Evolutionary conservation across 768 basidiomycete genomes (phyloP).

Genomic region (Clitopilus hobsonii): DNA sequence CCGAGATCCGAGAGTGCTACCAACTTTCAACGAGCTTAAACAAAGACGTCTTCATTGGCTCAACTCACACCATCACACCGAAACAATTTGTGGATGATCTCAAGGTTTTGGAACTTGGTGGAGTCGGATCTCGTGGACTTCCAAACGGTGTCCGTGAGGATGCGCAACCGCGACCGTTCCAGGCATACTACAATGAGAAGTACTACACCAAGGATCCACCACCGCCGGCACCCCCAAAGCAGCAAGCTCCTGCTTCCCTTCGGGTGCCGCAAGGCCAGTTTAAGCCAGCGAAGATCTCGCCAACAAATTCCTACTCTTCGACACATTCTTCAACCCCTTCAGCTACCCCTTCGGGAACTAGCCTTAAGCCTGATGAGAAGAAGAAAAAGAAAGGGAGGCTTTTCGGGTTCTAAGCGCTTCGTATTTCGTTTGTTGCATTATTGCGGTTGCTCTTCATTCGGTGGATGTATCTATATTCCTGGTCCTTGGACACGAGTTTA

Average conservation of each 20-base stretch:
- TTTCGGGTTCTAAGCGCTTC: conserved; percentile 51
- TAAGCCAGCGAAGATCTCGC: conserved; percentile 41
- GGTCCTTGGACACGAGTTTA: conserved; percentile 12
- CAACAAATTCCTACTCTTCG: conserved; percentile 52
- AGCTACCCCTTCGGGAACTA: conserved; percentile 33
- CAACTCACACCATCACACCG: conserved; percentile 84
- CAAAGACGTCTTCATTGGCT: conserved; percentile 92
- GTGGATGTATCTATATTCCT: conserved; percentile 12
- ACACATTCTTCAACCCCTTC: conserved; percentile 49
- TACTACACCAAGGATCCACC: conserved; percentile 68
- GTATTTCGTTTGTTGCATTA: neutral
- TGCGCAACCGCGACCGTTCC: conserved; percentile 45
- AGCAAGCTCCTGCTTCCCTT: conserved; percentile 28
- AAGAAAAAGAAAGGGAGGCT: conserved; percentile 77
- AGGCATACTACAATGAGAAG: conserved; percentile 77
- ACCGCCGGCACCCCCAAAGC: conserved; percentile 31
- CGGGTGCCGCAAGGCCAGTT: conserved; percentile 27
- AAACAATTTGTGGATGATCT: conserved; percentile 83
- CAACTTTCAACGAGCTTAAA: conserved; percentile 66
- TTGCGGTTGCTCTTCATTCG: neutral
- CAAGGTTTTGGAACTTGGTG: conserved; percentile 81
- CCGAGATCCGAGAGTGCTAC: conserved; percentile 89
- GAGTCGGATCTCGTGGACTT: conserved; percentile 69
- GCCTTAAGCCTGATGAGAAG: conserved; percentile 46
- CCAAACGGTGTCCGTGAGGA: conserved; percentile 65